phyloP scores from a whole-genome alignment of 2,329 filamentous ascomycete genomes.

The Stachybotrys chartarum region DNA sequence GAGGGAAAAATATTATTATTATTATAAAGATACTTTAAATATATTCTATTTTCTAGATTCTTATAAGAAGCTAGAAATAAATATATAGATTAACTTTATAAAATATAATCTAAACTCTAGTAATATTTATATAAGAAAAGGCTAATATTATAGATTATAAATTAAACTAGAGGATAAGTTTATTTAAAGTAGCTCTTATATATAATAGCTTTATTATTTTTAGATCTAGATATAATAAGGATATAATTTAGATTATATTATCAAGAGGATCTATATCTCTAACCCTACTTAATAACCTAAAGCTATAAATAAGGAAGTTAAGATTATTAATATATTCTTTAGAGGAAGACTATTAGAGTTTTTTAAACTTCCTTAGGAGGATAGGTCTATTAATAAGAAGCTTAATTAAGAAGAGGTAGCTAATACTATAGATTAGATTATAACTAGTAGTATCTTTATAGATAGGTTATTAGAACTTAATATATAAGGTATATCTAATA shows the following conservation, averaged over 20 bases:
- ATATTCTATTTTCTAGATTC: neutral
- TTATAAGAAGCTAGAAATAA: neutral
- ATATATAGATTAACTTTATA: neutral
- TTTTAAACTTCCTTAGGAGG: too few species aligned
- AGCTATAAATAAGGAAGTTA: neutral
- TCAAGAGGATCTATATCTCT: too few species aligned
- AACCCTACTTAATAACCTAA: neutral
- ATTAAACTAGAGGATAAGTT: neutral
- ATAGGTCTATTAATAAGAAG: too few species aligned
- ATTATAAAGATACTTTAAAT: neutral
- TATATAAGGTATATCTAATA: neutral
- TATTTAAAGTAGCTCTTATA: too few species aligned
- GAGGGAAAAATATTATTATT: neutral
- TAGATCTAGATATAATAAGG: neutral
- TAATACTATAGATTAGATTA: neutral
- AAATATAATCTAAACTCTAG: slow-evolving; percentile 1
- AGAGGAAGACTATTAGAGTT: too few species aligned
- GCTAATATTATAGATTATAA: slow-evolving; percentile 1
- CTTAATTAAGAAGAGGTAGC: too few species aligned
- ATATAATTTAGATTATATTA: too few species aligned
- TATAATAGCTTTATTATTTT: too few species aligned
- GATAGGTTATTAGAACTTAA: neutral
- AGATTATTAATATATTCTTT: neutral
- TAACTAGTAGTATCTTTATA: neutral
- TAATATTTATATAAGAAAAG: slow-evolving; percentile 3